Base-by-base conservation (phyloP, 176 grass and related monocot genomes). In the Musa beccarii region DNA sequence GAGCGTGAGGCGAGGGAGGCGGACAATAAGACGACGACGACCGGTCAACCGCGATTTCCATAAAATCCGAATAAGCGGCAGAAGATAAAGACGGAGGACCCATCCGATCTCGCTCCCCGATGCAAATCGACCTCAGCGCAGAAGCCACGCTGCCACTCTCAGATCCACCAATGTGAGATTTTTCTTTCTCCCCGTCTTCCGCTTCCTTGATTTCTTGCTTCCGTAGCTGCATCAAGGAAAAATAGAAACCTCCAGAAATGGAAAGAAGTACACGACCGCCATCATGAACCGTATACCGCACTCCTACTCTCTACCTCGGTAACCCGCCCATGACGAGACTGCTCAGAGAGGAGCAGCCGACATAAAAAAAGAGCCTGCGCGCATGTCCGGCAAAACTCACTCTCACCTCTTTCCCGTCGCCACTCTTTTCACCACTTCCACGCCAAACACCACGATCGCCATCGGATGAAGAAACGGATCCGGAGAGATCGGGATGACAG, bases 401-500 rank as follows among this genome's bases (percentile, higher is more conserved):
- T 5, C 34, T 43, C 34, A 43, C 34, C 34, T 43, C 4, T 43
- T 43, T 43, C 57, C 57, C n/a, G 57, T 19, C 19, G 57, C 17
- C 57, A 61, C 57, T 20, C 57, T 54, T 17, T 16, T 61, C 1
- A 61, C 57, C 57, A 1, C 34, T 43, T 43, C 34, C 3, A 43
- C 34, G 6, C 4, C 34, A 43, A 2, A 12, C 55, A 17, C 55
- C 13, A 4, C 55, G 55, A 57, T n/a, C 19, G 6, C n/a, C 57
- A 61, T n/a, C 57, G 1, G 57, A 61, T n/a, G 15, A 61, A n/a
- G 1, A 7, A 61, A 21, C 29, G 15, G 28, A 49, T 24, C 9
- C 34, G 43, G 15, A 49, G 43, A 70, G 16, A 70, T 70, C 34
- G 68, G 68, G 68, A 70, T 70, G 68, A 70, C 68, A 51, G 13